A percentile compares a stretch with the other conserved stretches of the same genome.
Evolutionary conservation across 2,329 filamentous ascomycete species (phyloP).

Genomic region (Trichoderma brevicompactum): DNA sequence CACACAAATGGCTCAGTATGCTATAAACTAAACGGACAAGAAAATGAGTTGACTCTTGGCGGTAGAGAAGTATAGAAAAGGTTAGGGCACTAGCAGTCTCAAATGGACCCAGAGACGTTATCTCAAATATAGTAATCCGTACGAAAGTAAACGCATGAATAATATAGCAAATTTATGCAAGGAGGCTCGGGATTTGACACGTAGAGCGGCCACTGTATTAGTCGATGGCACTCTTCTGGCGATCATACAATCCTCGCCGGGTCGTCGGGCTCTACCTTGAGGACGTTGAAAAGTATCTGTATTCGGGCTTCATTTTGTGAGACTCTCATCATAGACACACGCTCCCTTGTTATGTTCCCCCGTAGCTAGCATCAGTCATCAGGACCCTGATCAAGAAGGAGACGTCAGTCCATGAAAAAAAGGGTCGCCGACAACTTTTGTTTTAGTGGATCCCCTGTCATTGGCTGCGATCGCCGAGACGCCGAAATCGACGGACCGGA

Average conservation of each 20-base stretch:
- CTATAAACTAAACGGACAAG: background rate
- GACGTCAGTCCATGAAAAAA: background rate
- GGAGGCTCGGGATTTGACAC: background rate
- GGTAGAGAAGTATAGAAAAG: background rate
- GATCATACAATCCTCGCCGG: constrained; percentile 8
- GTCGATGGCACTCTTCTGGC: background rate
- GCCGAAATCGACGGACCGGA: constrained; percentile 23
- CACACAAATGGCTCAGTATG: background rate
- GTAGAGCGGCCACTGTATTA: background rate
- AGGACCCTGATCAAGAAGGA: background rate
- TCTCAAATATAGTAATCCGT: background rate
- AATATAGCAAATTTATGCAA: background rate
- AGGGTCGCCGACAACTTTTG: constrained; percentile 25
- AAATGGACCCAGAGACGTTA: background rate
- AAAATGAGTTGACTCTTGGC: background rate
- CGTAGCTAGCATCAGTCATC: background rate
- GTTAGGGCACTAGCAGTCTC: background rate
- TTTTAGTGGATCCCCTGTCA: constrained; percentile 23
- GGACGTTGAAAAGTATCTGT: background rate
- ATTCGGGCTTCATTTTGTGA: constrained; percentile 11
- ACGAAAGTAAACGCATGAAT: background rate
- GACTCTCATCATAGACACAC: background rate
- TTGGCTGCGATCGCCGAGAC: constrained; percentile 27
- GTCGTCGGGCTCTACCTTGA: constrained; percentile 11
- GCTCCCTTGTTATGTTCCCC: background rate